Evolutionary conservation across 2,329 filamentous ascomycete genomes (phyloP).

Genomic region (Microthyrium microscopicum): DNA sequence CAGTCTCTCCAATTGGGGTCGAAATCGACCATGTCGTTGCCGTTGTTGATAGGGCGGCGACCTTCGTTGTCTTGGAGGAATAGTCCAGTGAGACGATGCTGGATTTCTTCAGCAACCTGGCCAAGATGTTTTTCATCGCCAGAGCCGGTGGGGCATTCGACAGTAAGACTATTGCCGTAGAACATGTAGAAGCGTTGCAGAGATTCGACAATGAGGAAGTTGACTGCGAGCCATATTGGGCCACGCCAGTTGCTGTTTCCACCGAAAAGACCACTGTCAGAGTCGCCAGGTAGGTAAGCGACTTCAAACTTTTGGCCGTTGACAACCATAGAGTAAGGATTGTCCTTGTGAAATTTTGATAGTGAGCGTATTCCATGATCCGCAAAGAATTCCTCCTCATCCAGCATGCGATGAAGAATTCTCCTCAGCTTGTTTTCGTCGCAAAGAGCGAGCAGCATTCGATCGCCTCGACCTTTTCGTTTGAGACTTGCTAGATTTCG

Average conservation of each 20-base stretch:
- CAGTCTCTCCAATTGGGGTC: constrained; percentile 87
- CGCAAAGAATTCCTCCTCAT: constrained; percentile 84
- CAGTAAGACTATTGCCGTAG: constrained; percentile 73
- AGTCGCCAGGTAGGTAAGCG: constrained; percentile 85
- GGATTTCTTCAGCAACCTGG: constrained; percentile 85
- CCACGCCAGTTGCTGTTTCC: constrained; percentile 97
- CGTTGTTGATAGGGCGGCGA: constrained; percentile 72
- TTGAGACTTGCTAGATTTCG: constrained; percentile 89
- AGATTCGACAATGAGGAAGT: constrained; percentile 85
- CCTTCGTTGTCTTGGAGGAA: constrained; percentile 75
- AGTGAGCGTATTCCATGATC: constrained; percentile 81
- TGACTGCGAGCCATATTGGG: constrained; percentile 90
- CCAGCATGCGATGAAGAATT: constrained; percentile 81
- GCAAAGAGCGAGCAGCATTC: constrained; percentile 75
- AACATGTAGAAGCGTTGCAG: constrained; percentile 94
- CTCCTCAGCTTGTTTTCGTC: constrained; percentile 83
- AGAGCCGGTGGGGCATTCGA: constrained; percentile 87
- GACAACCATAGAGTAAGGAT: constrained; percentile 90
- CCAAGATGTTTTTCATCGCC: constrained; percentile 92
- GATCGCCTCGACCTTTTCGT: constrained; percentile 76
- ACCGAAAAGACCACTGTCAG: constrained; percentile 84
- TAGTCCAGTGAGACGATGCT: constrained; percentile 84
- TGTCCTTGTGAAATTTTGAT: constrained; percentile 76
- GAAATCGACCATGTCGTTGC: constrained; percentile 73
- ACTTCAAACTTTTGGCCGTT: constrained; percentile 83